Base-by-base conservation (phyloP, 1,284 basidiomycete species). In the Fomitopsis pinicola region DNA sequence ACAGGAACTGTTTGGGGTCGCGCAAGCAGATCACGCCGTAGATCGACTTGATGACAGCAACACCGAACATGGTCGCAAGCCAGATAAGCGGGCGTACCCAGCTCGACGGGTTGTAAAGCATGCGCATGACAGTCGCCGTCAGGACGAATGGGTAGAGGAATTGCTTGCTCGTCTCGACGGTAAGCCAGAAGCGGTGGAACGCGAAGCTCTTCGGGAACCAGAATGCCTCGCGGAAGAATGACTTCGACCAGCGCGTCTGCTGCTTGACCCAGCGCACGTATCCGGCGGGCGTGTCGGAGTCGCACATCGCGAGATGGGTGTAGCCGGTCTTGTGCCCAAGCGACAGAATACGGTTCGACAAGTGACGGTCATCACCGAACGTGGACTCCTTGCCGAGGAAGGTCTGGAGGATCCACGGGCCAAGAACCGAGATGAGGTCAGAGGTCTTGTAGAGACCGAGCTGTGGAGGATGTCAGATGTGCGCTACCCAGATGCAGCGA, bases 261-360 rank as follows among this genome's bases (percentile, higher is more conserved):
- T 69, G 68, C 62, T 69, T 69, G 59, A 69, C 64, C 68, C 68
- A 69, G 28, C 68, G 66, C 1, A 69, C 68, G 52, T 66, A 69
- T 14, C 60, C 59, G 19, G 65, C 58, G 1, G 68, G 68, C 3
- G 68, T 64, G 28, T 69, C 68, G 48, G 65, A 68, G 57, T 68
- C 62, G 52, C 66, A 67, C 58, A 63, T 62, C 5, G 66, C 65
- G 17, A 63, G 63, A 28, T 69, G 66, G 17, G 65, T 65, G 63
- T 68, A 66, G 6, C 61, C 63, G 0, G 68, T 69, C 56, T 62
- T 64, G 57, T 64, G 60, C 2, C 68, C 68, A 6, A 63, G 62
- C 2, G 65, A 61, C 30, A 69, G 62, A 8, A 69, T 63, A 22
- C 63, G 62, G 53, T 66, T 65, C 7, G 60, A 64, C 36, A 69